A percentile compares a stretch with the other conserved stretches of the same genome.
phyloP scores from a whole-genome alignment of 2,329 filamentous ascomycete genomes.

The Furcasterigmium sp. region DNA sequence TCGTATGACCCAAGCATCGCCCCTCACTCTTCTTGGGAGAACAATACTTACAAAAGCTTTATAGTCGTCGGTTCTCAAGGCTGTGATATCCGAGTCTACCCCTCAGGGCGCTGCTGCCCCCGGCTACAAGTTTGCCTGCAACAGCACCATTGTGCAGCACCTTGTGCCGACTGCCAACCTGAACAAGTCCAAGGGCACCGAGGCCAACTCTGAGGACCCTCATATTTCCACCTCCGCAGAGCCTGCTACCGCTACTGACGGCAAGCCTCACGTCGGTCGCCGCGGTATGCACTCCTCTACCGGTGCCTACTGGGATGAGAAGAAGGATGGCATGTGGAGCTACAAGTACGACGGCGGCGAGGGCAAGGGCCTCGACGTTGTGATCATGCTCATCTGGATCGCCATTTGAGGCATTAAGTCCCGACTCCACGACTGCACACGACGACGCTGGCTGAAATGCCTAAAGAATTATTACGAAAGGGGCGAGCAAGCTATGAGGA shows the following conservation, averaged over 20 bases:
- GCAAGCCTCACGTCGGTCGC: constrained; percentile 70
- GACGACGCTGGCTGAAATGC: neutral
- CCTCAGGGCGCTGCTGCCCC: constrained; percentile 53
- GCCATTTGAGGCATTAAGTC: constrained; percentile 44
- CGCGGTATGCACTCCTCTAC: constrained; percentile 87
- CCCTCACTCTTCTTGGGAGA: no score
- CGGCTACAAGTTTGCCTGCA: constrained; percentile 88
- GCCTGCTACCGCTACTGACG: constrained; percentile 50
- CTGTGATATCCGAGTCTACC: constrained; percentile 70
- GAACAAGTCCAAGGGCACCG: constrained; percentile 53
- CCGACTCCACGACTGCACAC: neutral
- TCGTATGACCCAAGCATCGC: no score
- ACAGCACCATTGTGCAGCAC: constrained; percentile 98
- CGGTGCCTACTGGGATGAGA: constrained; percentile 85
- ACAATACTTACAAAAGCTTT: no score
- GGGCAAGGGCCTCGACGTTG: constrained; percentile 62
- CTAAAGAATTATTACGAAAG: no score
- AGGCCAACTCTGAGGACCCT: constrained; percentile 42
- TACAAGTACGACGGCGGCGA: constrained; percentile 75
- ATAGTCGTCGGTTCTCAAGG: constrained; percentile 71
- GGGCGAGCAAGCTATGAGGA: no score
- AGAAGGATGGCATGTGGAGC: constrained; percentile 85
- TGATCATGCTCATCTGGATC: constrained; percentile 75
- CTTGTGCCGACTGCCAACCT: constrained; percentile 62
- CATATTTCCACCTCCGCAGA: constrained; percentile 50